phyloP scores from a whole-genome alignment of 441 rosid species.

The Pelargonium myrrhifolium region DNA sequence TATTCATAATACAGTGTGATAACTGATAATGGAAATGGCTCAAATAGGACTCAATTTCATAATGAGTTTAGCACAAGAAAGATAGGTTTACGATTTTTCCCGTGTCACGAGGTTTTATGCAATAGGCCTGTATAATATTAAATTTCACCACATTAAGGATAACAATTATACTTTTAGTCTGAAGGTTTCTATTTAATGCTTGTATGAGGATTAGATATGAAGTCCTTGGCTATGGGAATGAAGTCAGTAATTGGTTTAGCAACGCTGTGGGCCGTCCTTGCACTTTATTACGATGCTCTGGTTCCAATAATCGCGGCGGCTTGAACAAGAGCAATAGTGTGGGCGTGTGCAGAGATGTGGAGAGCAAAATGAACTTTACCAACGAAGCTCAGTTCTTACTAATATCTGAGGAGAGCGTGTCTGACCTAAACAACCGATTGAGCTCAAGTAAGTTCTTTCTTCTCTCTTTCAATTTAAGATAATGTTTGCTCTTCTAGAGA shows the following conservation, averaged over 20 bases:
- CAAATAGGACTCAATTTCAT: no score
- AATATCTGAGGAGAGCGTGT: conserved; percentile 73
- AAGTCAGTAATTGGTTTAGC: conserved; percentile 68
- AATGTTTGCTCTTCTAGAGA: not conserved
- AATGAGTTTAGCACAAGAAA: no score
- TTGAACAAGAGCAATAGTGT: conserved; percentile 31
- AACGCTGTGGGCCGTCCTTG: conserved; percentile 70
- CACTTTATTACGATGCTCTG: conserved; percentile 44
- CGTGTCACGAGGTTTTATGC: no score
- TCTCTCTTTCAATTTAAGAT: not conserved
- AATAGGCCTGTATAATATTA: no score
- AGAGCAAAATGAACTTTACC: conserved; percentile 53
- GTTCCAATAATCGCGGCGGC: conserved; percentile 28
- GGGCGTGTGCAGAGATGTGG: conserved; percentile 55
- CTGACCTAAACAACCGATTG: conserved; percentile 61
- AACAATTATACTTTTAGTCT: not conserved
- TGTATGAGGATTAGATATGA: conserved; percentile 35
- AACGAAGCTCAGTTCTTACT: conserved; percentile 90
- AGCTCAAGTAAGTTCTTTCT: conserved; percentile 40
- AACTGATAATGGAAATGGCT: no score
- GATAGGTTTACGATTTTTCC: no score
- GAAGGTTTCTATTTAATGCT: not conserved
- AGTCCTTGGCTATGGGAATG: conserved; percentile 40
- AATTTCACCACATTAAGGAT: no score
- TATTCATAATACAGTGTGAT: no score